Conservation (phyloP, 1,284 basidiomycete genomes). For the Schizophyllum commune region DNA sequence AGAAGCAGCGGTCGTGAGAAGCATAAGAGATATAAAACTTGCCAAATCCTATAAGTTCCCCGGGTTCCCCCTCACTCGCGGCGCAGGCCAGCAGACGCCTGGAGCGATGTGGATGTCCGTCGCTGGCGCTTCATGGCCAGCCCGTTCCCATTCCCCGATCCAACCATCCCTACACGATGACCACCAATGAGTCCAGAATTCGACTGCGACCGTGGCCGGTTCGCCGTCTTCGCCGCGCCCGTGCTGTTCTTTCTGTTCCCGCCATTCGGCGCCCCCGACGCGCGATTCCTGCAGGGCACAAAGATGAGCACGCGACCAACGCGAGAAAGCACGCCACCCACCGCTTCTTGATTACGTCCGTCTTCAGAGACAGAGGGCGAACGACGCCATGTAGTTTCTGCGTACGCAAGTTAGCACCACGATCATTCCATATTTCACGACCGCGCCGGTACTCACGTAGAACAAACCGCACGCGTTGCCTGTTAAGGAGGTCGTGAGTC, state of each 20-base stretch:
- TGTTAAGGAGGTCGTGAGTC: constrained; percentile 17
- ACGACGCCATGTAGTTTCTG: constrained; percentile 95
- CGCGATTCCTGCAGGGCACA: constrained; percentile 53
- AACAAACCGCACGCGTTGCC: constrained; percentile 87
- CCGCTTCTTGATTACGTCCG: constrained; percentile 98
- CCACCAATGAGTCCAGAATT: constrained; percentile 41
- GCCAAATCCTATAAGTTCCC: not conserved
- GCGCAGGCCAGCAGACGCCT: constrained; percentile 15
- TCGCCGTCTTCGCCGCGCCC: constrained; percentile 58
- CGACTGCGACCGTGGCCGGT: constrained; percentile 58
- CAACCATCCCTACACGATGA: constrained; percentile 29
- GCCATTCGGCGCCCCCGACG: constrained; percentile 60
- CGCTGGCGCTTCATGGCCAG: constrained; percentile 70
- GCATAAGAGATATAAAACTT: not conserved
- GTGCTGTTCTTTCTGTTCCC: constrained; percentile 49
- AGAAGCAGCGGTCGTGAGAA: not conserved
- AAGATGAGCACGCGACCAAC: constrained; percentile 8
- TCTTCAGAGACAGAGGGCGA: constrained; percentile 89
- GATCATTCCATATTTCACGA: constrained; percentile 2
- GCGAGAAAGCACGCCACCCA: constrained; percentile 27
- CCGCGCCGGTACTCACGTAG: constrained; percentile 53
- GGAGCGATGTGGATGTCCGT: constrained; percentile 56
- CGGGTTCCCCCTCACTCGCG: constrained; percentile 9
- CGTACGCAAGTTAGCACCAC: constrained; percentile 13
- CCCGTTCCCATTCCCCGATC: constrained; percentile 17